These are phyloP conservation scores for Viola pubescens DNA, from an alignment of 441 rosid species.

Conservation along the genomic window DNA sequence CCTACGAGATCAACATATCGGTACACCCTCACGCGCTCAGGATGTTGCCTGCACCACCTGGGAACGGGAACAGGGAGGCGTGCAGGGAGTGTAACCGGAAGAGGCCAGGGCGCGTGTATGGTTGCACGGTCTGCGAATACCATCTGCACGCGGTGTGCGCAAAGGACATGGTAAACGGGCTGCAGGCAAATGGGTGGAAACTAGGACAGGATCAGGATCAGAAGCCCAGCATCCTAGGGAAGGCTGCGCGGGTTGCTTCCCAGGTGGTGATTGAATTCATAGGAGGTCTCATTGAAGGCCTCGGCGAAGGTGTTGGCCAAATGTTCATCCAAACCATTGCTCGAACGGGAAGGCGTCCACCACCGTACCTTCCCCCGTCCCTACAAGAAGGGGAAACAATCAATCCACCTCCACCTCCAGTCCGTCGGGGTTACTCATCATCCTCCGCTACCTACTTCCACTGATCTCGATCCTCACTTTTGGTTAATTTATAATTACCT, in stretches of 20 bases:
- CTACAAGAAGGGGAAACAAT: too few species aligned
- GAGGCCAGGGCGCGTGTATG: constrained; percentile 57
- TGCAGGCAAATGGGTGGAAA: constrained; percentile 47
- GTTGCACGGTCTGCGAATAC: constrained; percentile 67
- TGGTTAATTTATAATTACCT: too few species aligned
- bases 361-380: background rate
- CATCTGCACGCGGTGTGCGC: constrained; percentile 78
- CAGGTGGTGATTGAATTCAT: constrained; percentile 60
- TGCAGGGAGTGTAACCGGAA: constrained; percentile 68
- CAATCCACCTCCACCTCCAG: too few species aligned
- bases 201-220: background rate
- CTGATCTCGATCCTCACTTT: too few species aligned
- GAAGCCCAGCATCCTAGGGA: constrained; percentile 46
- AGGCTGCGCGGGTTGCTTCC: constrained; percentile 55
- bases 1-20: constrained; percentile 43
- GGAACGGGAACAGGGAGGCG: constrained; percentile 20
- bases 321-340: constrained; percentile 44
- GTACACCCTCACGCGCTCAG: constrained; percentile 62
- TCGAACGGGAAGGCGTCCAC: constrained; percentile 22
- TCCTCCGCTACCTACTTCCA: too few species aligned
- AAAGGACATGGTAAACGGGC: constrained; percentile 68
- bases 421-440: too few species aligned
- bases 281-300: constrained; percentile 73
- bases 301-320: constrained; percentile 82
- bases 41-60: constrained; percentile 32